These are phyloP conservation scores for Solanum hybrid DNA, from an alignment of 305 asterid species.

Conservation along the genomic window DNA sequence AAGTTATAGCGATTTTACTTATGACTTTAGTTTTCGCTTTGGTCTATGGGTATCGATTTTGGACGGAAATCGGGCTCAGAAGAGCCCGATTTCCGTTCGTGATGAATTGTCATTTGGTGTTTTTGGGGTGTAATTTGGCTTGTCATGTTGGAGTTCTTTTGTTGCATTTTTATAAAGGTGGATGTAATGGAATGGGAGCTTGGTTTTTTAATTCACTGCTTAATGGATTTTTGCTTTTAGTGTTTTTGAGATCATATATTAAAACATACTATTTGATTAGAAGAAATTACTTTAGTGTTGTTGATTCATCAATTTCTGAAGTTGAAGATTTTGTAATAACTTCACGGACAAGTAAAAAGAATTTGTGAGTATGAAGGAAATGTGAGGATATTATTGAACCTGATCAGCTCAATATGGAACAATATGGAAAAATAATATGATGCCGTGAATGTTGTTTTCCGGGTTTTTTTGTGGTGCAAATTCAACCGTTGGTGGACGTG, in stretches of 20 bases:
- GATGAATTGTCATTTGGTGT: slow-evolving; percentile 28
- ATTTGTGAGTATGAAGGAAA: not conserved
- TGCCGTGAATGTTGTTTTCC: no score
- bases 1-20: slow-evolving; percentile 51
- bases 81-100: slow-evolving; percentile 24
- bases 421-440: no score
- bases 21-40: slow-evolving; percentile 32
- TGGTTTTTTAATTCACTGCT: slow-evolving; percentile 54
- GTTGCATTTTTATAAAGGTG: slow-evolving; percentile 54
- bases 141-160: slow-evolving; percentile 57
- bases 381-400: not conserved
- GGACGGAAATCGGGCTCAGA: slow-evolving; percentile 32
- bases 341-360: not conserved
- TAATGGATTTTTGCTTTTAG: slow-evolving; percentile 30
- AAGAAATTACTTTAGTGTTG: not conserved
- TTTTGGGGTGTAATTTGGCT: slow-evolving; percentile 28
- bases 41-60: slow-evolving; percentile 42
- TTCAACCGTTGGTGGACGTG: no score
- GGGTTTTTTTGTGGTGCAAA: no score
- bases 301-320: not conserved
- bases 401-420: no score
- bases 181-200: slow-evolving; percentile 81
- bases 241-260: slow-evolving; percentile 34
- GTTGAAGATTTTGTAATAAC: not conserved
- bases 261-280: not conserved